Percentiles rank a stretch among this genome's conserved stretches.
These are phyloP conservation scores for Bipolaris victoriae DNA, from an alignment of 2,329 filamentous ascomycete species.

Conservation along the genomic window DNA sequence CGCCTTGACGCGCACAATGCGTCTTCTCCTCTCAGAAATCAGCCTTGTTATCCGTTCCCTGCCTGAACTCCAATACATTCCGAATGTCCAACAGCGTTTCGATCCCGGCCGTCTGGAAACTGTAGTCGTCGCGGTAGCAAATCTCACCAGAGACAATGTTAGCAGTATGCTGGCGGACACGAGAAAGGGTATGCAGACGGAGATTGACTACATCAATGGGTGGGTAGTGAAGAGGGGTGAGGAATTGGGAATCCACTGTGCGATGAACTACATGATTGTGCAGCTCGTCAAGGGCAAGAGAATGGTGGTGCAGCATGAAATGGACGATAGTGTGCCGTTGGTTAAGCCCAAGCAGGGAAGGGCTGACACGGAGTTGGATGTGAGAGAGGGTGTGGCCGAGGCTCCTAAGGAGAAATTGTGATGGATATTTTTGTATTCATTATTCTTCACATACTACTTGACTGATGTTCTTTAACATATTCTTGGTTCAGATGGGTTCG, in stretches of 20 bases:
- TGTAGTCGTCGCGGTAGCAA: constrained; percentile 62
- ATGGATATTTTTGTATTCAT: too few species aligned
- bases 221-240: constrained; percentile 79
- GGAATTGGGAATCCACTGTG: constrained; percentile 73
- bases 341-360: constrained; percentile 21
- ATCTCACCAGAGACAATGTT: constrained; percentile 61
- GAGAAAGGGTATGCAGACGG: constrained; percentile 65
- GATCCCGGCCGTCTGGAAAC: constrained; percentile 66
- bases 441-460: too few species aligned
- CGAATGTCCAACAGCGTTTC: constrained; percentile 65
- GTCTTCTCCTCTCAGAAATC: constrained; percentile 76
- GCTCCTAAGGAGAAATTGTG: background rate
- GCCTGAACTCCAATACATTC: constrained; percentile 72
- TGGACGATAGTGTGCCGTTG: constrained; percentile 49
- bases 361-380: constrained; percentile 4
- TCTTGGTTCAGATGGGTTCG: too few species aligned
- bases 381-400: constrained; percentile 1
- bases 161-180: constrained; percentile 74
- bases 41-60: constrained; percentile 72
- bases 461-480: too few species aligned
- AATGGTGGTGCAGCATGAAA: constrained; percentile 52
- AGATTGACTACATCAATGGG: constrained; percentile 86
- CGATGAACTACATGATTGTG: constrained; percentile 74
- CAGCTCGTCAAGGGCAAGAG: constrained; percentile 75
- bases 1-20: constrained; percentile 69